A percentile compares a stretch with the other conserved stretches of the same genome.
These are phyloP conservation scores for Brasilioporus rufonigricans DNA, from an alignment of 768 basidiomycete species.

Conservation along the genomic window DNA sequence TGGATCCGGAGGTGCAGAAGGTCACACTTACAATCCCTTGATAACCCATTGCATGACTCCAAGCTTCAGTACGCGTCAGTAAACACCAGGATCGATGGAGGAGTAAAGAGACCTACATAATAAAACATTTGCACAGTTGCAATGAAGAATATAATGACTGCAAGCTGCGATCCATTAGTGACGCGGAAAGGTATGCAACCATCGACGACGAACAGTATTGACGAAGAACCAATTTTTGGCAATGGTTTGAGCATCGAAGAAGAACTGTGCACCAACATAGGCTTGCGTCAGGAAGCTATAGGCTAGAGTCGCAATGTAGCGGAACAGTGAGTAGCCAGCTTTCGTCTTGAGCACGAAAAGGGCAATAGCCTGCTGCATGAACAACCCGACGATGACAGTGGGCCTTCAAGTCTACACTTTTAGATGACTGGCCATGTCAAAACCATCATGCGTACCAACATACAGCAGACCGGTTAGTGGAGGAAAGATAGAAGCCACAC, in stretches of 20 bases:
- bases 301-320: constrained; percentile 77
- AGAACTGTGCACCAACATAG: constrained; percentile 71
- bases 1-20: not conserved
- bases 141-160: constrained; percentile 90
- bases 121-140: constrained; percentile 92
- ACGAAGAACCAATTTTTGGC: constrained; percentile 83
- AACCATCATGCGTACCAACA: constrained; percentile 56
- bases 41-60: constrained; percentile 96
- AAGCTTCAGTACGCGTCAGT: constrained; percentile 33
- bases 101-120: constrained; percentile 41
- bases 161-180: constrained; percentile 42
- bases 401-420: constrained; percentile 44
- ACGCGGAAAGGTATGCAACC: constrained; percentile 9
- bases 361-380: constrained; percentile 82
- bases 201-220: constrained; percentile 52
- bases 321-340: constrained; percentile 83
- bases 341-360: constrained; percentile 84
- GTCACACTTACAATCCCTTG: constrained; percentile 63
- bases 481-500: constrained; percentile 65
- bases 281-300: constrained; percentile 75
- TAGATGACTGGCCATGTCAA: not conserved
- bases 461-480: constrained; percentile 58
- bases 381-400: constrained; percentile 84
- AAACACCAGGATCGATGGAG: not conserved
- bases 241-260: constrained; percentile 70